Evolutionary conservation across 2,329 filamentous ascomycete genomes (phyloP).

Genomic region (Aureobasidium pullulans): DNA sequence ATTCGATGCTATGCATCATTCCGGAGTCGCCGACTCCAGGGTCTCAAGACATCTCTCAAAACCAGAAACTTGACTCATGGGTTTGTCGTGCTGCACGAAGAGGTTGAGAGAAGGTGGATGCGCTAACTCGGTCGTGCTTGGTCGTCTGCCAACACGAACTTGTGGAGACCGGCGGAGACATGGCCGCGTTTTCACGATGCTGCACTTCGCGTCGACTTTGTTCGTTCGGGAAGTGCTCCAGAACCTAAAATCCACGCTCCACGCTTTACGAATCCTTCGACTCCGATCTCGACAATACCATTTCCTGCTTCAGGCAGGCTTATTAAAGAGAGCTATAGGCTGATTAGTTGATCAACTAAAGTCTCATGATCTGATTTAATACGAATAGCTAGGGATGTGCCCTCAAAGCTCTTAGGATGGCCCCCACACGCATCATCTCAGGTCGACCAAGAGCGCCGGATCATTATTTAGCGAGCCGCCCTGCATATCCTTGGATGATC

Average conservation of each 20-base stretch:
- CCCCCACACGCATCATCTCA: background rate
- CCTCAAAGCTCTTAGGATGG: background rate
- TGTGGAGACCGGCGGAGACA: background rate
- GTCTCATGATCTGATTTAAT: background rate
- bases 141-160: background rate
- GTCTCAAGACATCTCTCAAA: too few species aligned
- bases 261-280: background rate
- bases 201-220: background rate
- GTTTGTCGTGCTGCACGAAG: too few species aligned
- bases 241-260: background rate
- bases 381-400: background rate
- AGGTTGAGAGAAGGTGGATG: background rate
- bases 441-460: background rate
- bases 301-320: background rate
- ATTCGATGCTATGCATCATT: too few species aligned
- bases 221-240: background rate
- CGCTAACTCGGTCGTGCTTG: background rate
- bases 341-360: too few species aligned
- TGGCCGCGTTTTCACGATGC: background rate
- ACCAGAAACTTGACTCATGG: too few species aligned
- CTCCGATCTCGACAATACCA: background rate
- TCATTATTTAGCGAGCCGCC: background rate
- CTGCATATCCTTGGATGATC: background rate
- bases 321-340: background rate
- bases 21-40: too few species aligned